Percentiles rank a stretch among this genome's conserved stretches.
Evolutionary conservation across 768 basidiomycete genomes (phyloP).

Genomic region (Calvatia gigantea): DNA sequence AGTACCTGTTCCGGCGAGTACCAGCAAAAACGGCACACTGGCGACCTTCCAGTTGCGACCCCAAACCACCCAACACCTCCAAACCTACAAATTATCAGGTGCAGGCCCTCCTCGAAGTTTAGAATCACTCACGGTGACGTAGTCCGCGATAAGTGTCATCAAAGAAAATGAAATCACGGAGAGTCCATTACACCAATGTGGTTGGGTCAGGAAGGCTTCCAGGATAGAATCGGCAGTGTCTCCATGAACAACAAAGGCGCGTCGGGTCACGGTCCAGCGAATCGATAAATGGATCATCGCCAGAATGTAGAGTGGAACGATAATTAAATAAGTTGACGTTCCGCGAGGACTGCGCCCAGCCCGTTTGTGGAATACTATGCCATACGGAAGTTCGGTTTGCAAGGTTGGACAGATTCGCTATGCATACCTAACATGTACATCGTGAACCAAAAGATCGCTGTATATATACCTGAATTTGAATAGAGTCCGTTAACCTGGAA

Average conservation of each 20-base stretch:
- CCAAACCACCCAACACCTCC: slow-evolving; percentile 7
- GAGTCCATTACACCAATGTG: neutral
- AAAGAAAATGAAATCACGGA: neutral
- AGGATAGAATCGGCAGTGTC: neutral
- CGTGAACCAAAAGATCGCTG: slow-evolving; percentile 6
- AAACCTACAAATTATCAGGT: neutral
- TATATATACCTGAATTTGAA: neutral
- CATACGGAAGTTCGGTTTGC: neutral
- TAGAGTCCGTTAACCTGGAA: neutral
- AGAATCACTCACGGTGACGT: neutral
- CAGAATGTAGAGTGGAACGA: slow-evolving; percentile 3
- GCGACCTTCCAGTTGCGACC: slow-evolving; percentile 1
- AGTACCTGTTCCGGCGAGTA: neutral
- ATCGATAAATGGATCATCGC: slow-evolving; percentile 1
- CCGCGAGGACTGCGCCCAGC: neutral
- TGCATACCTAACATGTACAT: slow-evolving; percentile 1
- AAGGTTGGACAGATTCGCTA: too few relatives aligned
- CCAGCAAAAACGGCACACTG: neutral
- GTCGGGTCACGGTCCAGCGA: slow-evolving; percentile 1
- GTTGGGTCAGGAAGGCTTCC: neutral
- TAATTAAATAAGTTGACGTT: neutral
- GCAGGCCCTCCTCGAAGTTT: neutral
- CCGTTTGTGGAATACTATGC: neutral
- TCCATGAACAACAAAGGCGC: slow-evolving; percentile 2
- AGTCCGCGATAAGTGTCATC: slow-evolving; percentile 4